Evolutionary conservation across 2,329 filamentous ascomycete species (phyloP).

Genomic region (Thermochaetoides dissita): DNA sequence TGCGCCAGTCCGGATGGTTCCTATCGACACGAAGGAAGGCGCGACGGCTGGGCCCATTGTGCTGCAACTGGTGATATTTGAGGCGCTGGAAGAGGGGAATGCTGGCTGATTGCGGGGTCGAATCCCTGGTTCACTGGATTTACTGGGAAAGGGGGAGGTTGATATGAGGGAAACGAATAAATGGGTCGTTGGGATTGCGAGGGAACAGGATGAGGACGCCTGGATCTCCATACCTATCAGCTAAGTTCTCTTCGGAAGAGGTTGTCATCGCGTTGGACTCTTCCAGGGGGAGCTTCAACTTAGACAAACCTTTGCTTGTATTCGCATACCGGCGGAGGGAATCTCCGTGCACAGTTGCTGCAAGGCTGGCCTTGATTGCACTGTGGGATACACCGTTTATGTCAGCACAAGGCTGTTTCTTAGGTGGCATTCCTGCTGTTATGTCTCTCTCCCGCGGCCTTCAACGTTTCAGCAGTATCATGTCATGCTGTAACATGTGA

Average conservation of each 20-base stretch:
- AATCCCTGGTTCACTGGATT: background rate
- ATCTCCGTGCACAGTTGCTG: constrained; percentile 37
- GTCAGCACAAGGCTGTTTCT: background rate
- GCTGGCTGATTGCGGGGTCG: background rate
- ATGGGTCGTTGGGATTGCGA: constrained; percentile 12
- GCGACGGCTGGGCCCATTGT: too few species aligned
- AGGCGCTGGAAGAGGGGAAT: background rate
- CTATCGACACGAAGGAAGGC: too few species aligned
- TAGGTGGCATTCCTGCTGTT: too few species aligned
- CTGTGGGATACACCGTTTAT: constrained; percentile 18
- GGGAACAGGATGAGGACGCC: constrained; percentile 11
- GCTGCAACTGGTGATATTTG: constrained; percentile 5
- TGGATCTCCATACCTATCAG: constrained; percentile 3
- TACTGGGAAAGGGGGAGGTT: background rate
- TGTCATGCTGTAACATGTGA: background rate
- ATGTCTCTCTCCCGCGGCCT: background rate
- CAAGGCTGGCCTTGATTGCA: constrained; percentile 42
- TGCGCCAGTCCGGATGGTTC: too few species aligned
- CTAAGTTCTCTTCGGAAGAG: background rate
- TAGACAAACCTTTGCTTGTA: constrained; percentile 22
- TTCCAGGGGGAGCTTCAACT: background rate
- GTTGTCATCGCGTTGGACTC: background rate
- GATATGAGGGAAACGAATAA: constrained; percentile 8
- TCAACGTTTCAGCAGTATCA: background rate
- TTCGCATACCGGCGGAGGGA: constrained; percentile 36